Base-by-base conservation (phyloP, 2,329 filamentous ascomycete species). In the Dothiorella sarmentorum region DNA sequence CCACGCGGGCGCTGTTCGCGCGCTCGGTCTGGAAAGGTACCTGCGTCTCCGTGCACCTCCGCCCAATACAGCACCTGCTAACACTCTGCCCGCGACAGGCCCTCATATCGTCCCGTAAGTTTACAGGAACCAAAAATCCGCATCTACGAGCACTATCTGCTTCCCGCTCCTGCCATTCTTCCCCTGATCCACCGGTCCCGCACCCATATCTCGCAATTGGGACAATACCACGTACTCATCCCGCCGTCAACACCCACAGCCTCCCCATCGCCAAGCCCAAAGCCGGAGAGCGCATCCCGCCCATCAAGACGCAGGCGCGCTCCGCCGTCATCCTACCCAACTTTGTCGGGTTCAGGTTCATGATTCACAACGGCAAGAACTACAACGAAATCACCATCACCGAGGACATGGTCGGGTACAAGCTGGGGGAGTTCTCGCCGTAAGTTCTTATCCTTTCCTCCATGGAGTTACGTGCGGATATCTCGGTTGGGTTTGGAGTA, bases 381-480 rank as follows among this genome's bases (percentile, higher is more conserved):
- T 96, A 96, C 75, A 78, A 87, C 66, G 89, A 94, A 65, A 82
- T 96, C 57, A 82, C 81, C 64, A 89, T 97, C 63, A 96, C 91
- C 15, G 92, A 96, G 73, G 90, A 96, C 69, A 97, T 97, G 92
- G 92, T 97, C 51, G 92, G 92, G 56, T 89, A 94, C 75, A 97
- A 96, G 77, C 81, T 97, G 65, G 92, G 92, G 67, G 92, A 97
- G 76, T 97, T 96, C 73, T 86, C 91, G 62, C 80, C 85, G 91
- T 96, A 83, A 69, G 90, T 85, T 20, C 17, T 33, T 13, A n/a
- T n/a, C n/a, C n/a, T n/a, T n/a, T n/a, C n/a, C n/a, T n/a, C n/a
- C n/a, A n/a, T n/a, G n/a, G n/a, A n/a, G n/a, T n/a, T n/a, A n/a
- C n/a, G n/a, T n/a, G n/a, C n/a, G n/a, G n/a, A n/a, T n/a, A n/a